Evolutionary conservation across 2,329 filamentous ascomycete genomes (phyloP).

Genomic region (Calonectria pteridis): DNA sequence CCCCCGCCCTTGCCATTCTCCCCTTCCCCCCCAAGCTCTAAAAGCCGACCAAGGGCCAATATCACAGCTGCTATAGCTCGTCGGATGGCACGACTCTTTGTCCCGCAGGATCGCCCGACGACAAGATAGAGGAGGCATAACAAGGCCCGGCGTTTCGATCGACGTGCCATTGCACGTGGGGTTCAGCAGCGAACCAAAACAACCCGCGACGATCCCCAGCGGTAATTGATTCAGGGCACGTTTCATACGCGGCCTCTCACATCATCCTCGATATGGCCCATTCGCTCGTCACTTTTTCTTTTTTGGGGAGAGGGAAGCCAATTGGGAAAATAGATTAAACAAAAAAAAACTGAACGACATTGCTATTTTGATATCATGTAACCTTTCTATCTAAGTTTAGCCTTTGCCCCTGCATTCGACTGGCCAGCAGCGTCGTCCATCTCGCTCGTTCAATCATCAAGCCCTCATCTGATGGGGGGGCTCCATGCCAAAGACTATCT

Average conservation of each 20-base stretch:
- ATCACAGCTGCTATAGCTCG: slow-evolving; percentile 9
- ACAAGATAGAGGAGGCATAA: slow-evolving; percentile 17
- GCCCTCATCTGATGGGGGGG: slow-evolving; percentile 34
- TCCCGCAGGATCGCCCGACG: slow-evolving; percentile 34
- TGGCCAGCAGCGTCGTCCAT: slow-evolving; percentile 46
- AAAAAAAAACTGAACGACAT: slow-evolving; percentile 27
- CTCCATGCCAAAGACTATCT: slow-evolving; percentile 44
- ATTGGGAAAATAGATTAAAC: background rate
- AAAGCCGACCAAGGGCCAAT: background rate
- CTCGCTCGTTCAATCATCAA: slow-evolving; percentile 46
- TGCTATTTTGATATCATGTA: slow-evolving; percentile 41
- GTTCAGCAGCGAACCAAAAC: slow-evolving; percentile 39
- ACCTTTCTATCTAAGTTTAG: slow-evolving; percentile 45
- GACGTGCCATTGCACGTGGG: slow-evolving; percentile 36
- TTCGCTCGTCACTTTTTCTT: background rate
- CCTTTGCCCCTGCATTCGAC: slow-evolving; percentile 39
- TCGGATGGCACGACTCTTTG: slow-evolving; percentile 35
- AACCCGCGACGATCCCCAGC: slow-evolving; percentile 30
- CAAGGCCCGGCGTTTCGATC: slow-evolving; percentile 36
- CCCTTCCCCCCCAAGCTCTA: background rate
- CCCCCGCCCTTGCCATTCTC: background rate
- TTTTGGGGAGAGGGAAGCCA: background rate
- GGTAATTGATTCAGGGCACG: slow-evolving; percentile 26
- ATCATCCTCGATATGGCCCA: background rate
- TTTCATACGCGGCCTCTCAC: slow-evolving; percentile 29